Evolutionary conservation across 169 alveolate species (phyloP).

Genomic region (Plasmodium cynomolgi): DNA sequence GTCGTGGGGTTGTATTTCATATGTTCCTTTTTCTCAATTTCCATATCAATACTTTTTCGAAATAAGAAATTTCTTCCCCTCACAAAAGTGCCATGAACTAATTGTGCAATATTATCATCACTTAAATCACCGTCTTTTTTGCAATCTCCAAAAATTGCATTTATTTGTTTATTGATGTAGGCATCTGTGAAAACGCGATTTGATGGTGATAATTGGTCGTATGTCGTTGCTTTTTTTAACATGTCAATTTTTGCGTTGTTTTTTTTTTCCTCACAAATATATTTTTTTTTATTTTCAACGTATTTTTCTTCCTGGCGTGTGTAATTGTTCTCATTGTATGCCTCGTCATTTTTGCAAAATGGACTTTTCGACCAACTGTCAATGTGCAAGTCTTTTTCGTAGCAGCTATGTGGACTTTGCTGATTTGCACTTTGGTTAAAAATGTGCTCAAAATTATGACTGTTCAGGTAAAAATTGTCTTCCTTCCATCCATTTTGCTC

Average conservation of each 20-base stretch:
- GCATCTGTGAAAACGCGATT: slow-evolving; percentile 13
- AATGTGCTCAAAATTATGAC: slow-evolving; percentile 35
- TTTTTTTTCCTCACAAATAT: slow-evolving; percentile 10
- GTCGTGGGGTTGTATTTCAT: neutral
- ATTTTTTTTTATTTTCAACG: slow-evolving; percentile 15
- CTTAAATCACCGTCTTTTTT: slow-evolving; percentile 23
- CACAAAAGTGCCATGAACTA: neutral
- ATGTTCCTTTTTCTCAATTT: slow-evolving; percentile 22
- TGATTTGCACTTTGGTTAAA: slow-evolving; percentile 8
- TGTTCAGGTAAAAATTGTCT: slow-evolving; percentile 21
- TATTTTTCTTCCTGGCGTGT: neutral
- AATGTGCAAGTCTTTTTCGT: slow-evolving; percentile 23
- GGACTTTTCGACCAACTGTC: neutral
- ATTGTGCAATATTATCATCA: slow-evolving; percentile 6
- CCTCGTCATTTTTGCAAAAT: slow-evolving; percentile 13
- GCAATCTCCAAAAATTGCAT: slow-evolving; percentile 3
- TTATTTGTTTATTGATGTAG: slow-evolving; percentile 35
- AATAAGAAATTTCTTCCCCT: slow-evolving; percentile 3
- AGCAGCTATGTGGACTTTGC: slow-evolving; percentile 5
- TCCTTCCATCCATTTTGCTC: slow-evolving; percentile 10
- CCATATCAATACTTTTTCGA: slow-evolving; percentile 19
- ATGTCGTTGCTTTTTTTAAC: slow-evolving; percentile 41
- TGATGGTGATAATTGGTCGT: slow-evolving; percentile 20
- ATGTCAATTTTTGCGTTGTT: slow-evolving; percentile 11
- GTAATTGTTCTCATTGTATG: neutral